Conservation (phyloP, 495 filamentous ascomycete genomes). For the Aspergillus baeticus region DNA sequence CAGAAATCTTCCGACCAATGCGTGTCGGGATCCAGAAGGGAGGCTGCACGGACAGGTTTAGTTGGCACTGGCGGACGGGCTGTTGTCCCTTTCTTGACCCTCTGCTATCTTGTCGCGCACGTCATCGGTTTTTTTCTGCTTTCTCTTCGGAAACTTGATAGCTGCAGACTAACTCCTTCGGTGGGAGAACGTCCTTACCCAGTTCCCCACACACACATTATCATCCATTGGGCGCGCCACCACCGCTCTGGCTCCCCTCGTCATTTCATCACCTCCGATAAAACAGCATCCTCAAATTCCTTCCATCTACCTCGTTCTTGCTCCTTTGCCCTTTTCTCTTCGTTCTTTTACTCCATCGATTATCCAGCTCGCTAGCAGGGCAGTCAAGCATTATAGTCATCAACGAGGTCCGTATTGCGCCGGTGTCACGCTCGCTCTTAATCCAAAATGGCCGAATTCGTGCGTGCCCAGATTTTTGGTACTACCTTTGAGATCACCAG, state of each 20-base stretch:
- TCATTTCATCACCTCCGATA: slow-evolving; percentile 18
- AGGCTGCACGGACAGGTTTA: slow-evolving; percentile 18
- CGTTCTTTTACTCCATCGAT: slow-evolving; percentile 3
- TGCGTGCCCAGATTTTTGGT: slow-evolving; percentile 98
- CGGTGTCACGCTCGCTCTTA: slow-evolving; percentile 17
- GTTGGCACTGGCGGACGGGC: slow-evolving; percentile 7
- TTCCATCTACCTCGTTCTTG: not conserved
- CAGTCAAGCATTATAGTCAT: slow-evolving; percentile 1
- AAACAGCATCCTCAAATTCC: not conserved
- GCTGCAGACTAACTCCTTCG: slow-evolving; percentile 17
- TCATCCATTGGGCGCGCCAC: slow-evolving; percentile 20
- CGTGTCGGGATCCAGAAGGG: slow-evolving; percentile 23
- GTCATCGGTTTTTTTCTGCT: slow-evolving; percentile 38
- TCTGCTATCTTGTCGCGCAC: slow-evolving; percentile 31
- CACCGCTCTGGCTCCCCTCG: slow-evolving; percentile 25
- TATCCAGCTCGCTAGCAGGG: not conserved
- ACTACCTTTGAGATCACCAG: slow-evolving; percentile 99
- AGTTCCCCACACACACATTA: slow-evolving; percentile 28
- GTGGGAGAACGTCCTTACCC: slow-evolving; percentile 1
- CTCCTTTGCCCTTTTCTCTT: slow-evolving; percentile 8
- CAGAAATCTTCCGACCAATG: slow-evolving; percentile 31
- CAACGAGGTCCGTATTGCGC: slow-evolving; percentile 1
- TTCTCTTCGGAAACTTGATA: slow-evolving; percentile 26
- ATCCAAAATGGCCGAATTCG: slow-evolving; percentile 90
- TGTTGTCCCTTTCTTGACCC: slow-evolving; percentile 15